Percentiles rank a stretch among this genome's conserved stretches.
phyloP scores from a whole-genome alignment of 78 protist genomes.

The Salpingoeca rosetta region DNA sequence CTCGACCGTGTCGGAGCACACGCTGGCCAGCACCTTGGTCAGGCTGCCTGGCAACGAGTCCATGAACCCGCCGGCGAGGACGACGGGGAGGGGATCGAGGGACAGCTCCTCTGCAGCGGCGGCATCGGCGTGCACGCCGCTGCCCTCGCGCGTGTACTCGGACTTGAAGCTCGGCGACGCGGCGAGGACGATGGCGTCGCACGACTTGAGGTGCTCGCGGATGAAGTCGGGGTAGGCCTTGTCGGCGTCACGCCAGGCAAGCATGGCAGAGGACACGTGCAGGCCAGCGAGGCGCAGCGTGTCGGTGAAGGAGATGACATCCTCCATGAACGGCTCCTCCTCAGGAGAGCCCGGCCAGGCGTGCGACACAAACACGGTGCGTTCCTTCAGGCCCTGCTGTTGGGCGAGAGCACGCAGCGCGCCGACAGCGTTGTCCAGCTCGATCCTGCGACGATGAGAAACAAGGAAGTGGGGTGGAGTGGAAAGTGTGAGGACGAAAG shows the following conservation, averaged over 20 bases:
- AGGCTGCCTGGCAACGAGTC: neutral
- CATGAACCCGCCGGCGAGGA: neutral
- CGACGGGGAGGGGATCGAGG: neutral
- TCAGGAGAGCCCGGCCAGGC: neutral
- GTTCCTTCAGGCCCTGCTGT: no score
- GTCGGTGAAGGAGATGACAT: neutral
- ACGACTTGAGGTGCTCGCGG: neutral
- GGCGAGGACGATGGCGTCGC: neutral
- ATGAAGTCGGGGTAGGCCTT: neutral
- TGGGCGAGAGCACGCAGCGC: no score
- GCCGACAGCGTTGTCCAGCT: no score
- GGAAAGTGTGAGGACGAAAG: no score
- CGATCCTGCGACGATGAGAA: no score
- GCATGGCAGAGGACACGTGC: neutral
- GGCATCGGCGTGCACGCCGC: neutral
- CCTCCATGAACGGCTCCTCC: neutral
- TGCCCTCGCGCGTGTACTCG: neutral
- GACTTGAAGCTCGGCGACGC: neutral
- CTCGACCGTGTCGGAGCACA: neutral
- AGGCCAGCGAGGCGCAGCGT: neutral
- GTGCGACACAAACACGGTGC: neutral
- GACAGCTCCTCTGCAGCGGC: neutral
- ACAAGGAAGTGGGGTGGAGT: no score
- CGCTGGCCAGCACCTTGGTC: neutral
- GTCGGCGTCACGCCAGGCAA: neutral